Conservation (phyloP, 768 basidiomycete species). For the Termitomyces sp. region DNA sequence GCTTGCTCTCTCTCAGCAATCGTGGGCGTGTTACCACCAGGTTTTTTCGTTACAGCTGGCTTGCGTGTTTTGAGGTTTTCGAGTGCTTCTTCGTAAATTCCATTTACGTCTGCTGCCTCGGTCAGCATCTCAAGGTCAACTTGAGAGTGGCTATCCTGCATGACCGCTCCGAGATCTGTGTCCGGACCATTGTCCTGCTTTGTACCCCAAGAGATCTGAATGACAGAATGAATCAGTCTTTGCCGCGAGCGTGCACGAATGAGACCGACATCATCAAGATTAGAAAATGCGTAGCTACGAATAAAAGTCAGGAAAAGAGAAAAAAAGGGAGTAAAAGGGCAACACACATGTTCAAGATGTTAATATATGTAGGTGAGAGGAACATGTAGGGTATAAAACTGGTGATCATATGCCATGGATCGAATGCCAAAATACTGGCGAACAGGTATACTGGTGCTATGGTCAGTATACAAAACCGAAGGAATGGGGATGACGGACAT, state of each 20-base stretch:
- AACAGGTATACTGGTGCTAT: conserved; percentile 60
- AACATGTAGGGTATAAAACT: conserved; percentile 88
- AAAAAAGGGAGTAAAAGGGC: conserved; percentile 7
- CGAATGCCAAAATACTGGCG: conserved; percentile 78
- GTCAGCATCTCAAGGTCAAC: conserved; percentile 87
- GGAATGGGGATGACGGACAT: conserved; percentile 28
- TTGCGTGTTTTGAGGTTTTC: conserved; percentile 63
- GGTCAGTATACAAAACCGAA: background rate
- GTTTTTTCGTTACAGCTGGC: conserved; percentile 26
- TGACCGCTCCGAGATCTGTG: conserved; percentile 79
- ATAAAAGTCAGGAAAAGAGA: background rate
- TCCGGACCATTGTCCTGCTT: conserved; percentile 78
- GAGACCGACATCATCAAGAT: conserved; percentile 72
- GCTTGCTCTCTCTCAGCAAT: conserved; percentile 66
- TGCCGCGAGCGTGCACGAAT: background rate
- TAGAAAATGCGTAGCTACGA: conserved; percentile 76
- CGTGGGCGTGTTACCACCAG: conserved; percentile 25
- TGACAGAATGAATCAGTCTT: background rate
- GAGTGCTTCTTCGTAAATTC: conserved; percentile 81
- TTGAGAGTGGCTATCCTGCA: conserved; percentile 74
- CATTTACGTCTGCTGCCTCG: conserved; percentile 78
- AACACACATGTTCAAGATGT: conserved; percentile 71
- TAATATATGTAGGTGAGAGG: conserved; percentile 78
- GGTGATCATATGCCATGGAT: conserved; percentile 96
- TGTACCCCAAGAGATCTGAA: conserved; percentile 91